Conservation (phyloP, 805 yeast species). For the Wickerhamiella siamensis region DNA sequence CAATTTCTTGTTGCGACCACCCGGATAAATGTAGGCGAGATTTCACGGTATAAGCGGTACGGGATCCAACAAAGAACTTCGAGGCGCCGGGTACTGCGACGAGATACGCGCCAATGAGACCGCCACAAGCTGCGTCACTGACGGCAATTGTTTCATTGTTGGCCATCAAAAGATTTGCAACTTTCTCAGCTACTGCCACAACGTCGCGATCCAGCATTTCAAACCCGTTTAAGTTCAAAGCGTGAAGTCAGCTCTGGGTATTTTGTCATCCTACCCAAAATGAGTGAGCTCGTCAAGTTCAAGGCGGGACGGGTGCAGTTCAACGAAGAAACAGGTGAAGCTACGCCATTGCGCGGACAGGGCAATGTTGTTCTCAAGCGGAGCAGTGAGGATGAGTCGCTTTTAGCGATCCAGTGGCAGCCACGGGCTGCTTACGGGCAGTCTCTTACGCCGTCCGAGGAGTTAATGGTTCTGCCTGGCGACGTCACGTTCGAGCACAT, state of each 20-base stretch:
- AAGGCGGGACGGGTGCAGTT: constrained; percentile 68
- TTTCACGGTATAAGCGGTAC: constrained; percentile 60
- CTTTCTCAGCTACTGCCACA: constrained; percentile 35
- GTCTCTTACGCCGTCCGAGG: constrained; percentile 25
- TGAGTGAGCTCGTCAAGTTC: constrained; percentile 27
- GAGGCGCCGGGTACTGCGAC: constrained; percentile 82
- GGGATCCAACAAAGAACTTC: constrained; percentile 68
- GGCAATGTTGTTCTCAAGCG: constrained; percentile 50
- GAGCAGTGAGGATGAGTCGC: constrained; percentile 55
- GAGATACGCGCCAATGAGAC: constrained; percentile 62
- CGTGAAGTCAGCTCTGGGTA: no score
- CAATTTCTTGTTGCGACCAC: constrained; percentile 59
- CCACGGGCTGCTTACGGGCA: constrained; percentile 36
- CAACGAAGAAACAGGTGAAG: constrained; percentile 42
- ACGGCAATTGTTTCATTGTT: constrained; percentile 57
- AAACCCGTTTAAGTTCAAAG: background rate
- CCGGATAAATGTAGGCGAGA: constrained; percentile 65
- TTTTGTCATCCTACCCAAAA: background rate
- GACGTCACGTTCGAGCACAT: constrained; percentile 69
- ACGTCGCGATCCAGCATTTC: constrained; percentile 24
- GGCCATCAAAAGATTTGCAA: constrained; percentile 40
- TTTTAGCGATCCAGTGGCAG: constrained; percentile 58
- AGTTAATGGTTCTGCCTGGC: constrained; percentile 62
- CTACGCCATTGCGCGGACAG: constrained; percentile 57
- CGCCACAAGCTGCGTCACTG: constrained; percentile 76